Evolutionary conservation across 73 alveolate genomes (phyloP), one percentile per base, ranked within the genome.

Genomic region (Blepharisma stoltei): DNA sequence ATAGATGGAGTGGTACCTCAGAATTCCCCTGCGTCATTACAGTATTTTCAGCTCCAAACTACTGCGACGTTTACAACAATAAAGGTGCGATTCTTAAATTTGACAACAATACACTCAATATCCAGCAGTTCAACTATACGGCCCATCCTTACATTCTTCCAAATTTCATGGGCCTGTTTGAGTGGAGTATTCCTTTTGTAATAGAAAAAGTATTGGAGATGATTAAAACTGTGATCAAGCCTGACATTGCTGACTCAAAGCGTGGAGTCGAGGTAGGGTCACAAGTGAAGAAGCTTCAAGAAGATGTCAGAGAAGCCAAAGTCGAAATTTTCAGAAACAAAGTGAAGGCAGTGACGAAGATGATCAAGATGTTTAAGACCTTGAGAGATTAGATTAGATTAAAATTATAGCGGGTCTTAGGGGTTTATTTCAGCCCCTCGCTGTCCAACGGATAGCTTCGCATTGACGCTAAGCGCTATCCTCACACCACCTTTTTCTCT

Each of bases 21-120:
- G 89, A 83, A 20, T 92, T 92, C 78, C 97, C 97, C 7, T 78
- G 78, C 76, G 97, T 92, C 4, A 89, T 92, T 23, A 92, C 97
- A 6, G 83, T 92, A 6, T 92, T 92, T 78, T 89, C 96, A 21
- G 97, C 97, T 1, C 97, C 97, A n/a, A 92, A 92, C 67, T 92
- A 92, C 73, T 90, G 96, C 69, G 96, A 92, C 50, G 93, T 84
- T 48, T 90, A 92, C 78, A 88, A 89, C 43, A 90, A 90, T 67
- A 90, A 90, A 65, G 97, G 94, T 14, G 89, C 96, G 21, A 93
- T 92, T 7, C 78, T 92, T 27, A 90, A 50, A 50, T 92, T 78
- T 82, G 87, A 82, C 76, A 88, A 90, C 55, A 94, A 94, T 54
- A 88, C 78, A 80, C 80, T 92, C 6, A 82, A 85, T 47, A 78